Conservation (phyloP, 1,284 basidiomycete genomes). For the Mycena citricolor region DNA sequence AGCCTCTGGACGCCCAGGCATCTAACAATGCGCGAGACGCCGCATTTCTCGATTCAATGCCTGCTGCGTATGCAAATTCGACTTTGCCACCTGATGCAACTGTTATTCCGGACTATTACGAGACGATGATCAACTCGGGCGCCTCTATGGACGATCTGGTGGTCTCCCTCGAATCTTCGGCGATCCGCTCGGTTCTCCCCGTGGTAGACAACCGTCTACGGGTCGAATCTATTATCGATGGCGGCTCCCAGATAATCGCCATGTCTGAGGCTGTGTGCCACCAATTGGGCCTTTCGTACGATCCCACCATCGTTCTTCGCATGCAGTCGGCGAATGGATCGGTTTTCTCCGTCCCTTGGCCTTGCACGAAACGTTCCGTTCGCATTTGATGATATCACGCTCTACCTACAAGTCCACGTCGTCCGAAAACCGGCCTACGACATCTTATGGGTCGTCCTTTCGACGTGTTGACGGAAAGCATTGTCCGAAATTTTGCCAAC, state of each 20-base stretch:
- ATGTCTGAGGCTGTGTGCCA: constrained; percentile 16
- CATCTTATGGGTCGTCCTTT: constrained; percentile 36
- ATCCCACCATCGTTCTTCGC: constrained; percentile 8
- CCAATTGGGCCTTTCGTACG: constrained; percentile 7
- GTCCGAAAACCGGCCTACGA: constrained; percentile 28
- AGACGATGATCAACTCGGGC: constrained; percentile 1
- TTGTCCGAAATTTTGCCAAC: constrained; percentile 23
- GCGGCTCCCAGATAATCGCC: constrained; percentile 13
- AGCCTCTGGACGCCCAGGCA: background rate
- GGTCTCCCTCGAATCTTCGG: constrained; percentile 6
- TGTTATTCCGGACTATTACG: constrained; percentile 6
- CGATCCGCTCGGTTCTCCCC: constrained; percentile 9
- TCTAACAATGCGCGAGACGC: background rate
- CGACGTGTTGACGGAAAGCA: constrained; percentile 29
- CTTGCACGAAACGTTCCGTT: constrained; percentile 16
- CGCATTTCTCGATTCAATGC: constrained; percentile 6
- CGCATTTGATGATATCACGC: constrained; percentile 8
- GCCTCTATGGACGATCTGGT: constrained; percentile 2
- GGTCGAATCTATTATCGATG: constrained; percentile 11
- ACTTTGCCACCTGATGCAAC: constrained; percentile 4
- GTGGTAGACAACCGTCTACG: constrained; percentile 7
- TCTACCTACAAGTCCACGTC: constrained; percentile 15
- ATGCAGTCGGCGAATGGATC: constrained; percentile 17
- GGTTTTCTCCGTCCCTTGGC: constrained; percentile 15
- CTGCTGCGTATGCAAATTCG: background rate